These are phyloP conservation scores for Populus tomentosa DNA, from an alignment of 441 rosid genomes.

Conservation along the genomic window DNA sequence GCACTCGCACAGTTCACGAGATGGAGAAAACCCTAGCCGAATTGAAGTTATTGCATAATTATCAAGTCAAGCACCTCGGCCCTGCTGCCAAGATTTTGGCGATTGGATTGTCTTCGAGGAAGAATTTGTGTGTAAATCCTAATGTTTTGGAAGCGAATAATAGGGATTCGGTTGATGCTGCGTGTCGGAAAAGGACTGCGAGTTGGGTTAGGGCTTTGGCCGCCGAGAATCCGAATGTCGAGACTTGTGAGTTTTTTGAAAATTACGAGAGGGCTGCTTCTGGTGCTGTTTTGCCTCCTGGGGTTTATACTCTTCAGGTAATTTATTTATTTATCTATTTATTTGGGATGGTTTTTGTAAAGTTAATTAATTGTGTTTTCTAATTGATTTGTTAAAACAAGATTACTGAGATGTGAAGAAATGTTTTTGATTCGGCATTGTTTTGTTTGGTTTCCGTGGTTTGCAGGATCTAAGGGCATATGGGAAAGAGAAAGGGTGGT, in stretches of 20 bases:
- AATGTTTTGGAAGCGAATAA: slow-evolving; percentile 70
- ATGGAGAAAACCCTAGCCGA: slow-evolving; percentile 97
- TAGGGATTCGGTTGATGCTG: slow-evolving; percentile 96
- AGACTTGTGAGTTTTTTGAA: slow-evolving; percentile 81
- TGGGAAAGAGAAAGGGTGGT: slow-evolving; percentile 86
- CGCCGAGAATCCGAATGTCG: slow-evolving; percentile 65
- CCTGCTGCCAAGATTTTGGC: slow-evolving; percentile 71
- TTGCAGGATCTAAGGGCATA: slow-evolving; percentile 72
- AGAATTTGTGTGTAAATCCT: slow-evolving; percentile 83
- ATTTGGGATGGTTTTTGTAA: background rate
- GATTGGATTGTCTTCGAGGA: slow-evolving; percentile 76
- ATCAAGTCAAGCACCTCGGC: slow-evolving; percentile 64
- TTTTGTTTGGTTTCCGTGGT: slow-evolving; percentile 1
- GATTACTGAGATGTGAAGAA: background rate
- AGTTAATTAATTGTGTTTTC: background rate
- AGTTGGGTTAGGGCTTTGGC: slow-evolving; percentile 84
- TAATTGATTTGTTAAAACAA: background rate
- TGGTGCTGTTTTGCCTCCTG: slow-evolving; percentile 77
- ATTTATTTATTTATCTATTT: too few species aligned
- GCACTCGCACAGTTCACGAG: slow-evolving; percentile 97
- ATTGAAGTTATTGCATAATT: slow-evolving; percentile 64
- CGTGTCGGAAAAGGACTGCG: slow-evolving; percentile 82
- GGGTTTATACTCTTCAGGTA: slow-evolving; percentile 93
- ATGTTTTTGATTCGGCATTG: background rate
- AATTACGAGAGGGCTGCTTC: slow-evolving; percentile 75